phyloP scores from a whole-genome alignment of 2,329 filamentous ascomycete species.

The Apiospora rasikravindrae region DNA sequence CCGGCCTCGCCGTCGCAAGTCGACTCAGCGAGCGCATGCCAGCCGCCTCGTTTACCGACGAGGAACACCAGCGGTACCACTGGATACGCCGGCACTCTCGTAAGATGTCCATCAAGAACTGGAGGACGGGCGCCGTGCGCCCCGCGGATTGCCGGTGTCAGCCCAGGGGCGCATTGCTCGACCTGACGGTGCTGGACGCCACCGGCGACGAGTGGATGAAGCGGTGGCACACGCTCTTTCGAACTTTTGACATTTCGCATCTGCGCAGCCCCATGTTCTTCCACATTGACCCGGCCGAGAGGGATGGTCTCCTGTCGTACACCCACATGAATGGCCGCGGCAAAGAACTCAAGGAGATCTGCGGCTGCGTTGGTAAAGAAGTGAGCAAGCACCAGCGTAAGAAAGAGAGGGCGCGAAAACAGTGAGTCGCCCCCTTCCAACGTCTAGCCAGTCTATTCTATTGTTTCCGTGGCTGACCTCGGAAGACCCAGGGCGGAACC shows the following conservation, averaged over 20 bases:
- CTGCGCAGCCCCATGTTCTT: constrained; percentile 84
- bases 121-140: constrained; percentile 45
- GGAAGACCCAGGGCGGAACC: constrained; percentile 49
- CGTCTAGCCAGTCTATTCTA: not conserved
- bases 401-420: constrained; percentile 53
- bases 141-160: constrained; percentile 33
- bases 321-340: constrained; percentile 66
- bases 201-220: constrained; percentile 69
- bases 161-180: constrained; percentile 39
- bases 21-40: constrained; percentile 75
- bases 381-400: constrained; percentile 82
- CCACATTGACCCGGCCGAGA: constrained; percentile 77
- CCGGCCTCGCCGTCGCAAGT: constrained; percentile 75
- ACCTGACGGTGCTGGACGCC: constrained; percentile 71
- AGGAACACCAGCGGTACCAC: constrained; percentile 81
- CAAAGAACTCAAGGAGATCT: constrained; percentile 70
- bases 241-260: constrained; percentile 71
- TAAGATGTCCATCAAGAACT: constrained; percentile 62
- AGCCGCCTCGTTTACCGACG: constrained; percentile 81
- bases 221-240: constrained; percentile 73
- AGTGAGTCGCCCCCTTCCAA: constrained; percentile 40
- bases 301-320: constrained; percentile 74
- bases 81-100: constrained; percentile 73
- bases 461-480: constrained; percentile 27
- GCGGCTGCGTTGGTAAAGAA: constrained; percentile 78